Evolutionary conservation across 1,139 yeast genomes (phyloP), one percentile per base, ranked within the genome.

Genomic region (Saccharomyces hybrid): DNA sequence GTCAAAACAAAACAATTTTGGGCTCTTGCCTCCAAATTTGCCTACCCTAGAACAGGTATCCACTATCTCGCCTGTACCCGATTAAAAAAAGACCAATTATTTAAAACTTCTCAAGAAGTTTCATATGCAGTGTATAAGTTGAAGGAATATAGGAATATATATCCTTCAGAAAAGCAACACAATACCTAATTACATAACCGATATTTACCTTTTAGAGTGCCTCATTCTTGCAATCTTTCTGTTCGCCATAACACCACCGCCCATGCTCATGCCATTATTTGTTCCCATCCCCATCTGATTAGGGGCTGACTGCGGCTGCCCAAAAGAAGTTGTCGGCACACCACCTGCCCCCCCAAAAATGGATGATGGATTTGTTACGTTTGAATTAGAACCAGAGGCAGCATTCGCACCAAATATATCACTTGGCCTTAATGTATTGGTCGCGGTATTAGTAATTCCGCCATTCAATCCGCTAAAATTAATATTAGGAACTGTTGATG

Each of bases 201-300:
- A n/a, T 26, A 11, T 8, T 52, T 48, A 61, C 25, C 63, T 59
- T 46, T 65, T 59, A 44, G 63, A 54, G 14, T 54, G 57, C 55
- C 67, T 60, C 63, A 63, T 66, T 52, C 70, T 60, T 20, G 69
- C 69, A 14, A 66, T 51, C 51, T 57, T 63, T 50, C 69, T 63
- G 23, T 51, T 49, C 9, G 50, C 46, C 32, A 55, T 47, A 13
- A 51, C 55, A 41, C 56, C 62, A 41, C 57, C 9, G 48, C 38
- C 32, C 30, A 14, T 41, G 46, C 30, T 38, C 44, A 16, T 38
- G 23, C 44, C 44, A 16, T 16, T 34, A 47, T 50, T 47, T 6
- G 42, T 48, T 23, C 31, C 48, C 48, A 48, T 49, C 8, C 53
- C 53, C 34, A 48, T 48, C 14, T 44, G 42, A 26, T 46, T 50